These are phyloP conservation scores for Corymbia citriodora DNA, from an alignment of 441 rosid species.

Conservation along the genomic window DNA sequence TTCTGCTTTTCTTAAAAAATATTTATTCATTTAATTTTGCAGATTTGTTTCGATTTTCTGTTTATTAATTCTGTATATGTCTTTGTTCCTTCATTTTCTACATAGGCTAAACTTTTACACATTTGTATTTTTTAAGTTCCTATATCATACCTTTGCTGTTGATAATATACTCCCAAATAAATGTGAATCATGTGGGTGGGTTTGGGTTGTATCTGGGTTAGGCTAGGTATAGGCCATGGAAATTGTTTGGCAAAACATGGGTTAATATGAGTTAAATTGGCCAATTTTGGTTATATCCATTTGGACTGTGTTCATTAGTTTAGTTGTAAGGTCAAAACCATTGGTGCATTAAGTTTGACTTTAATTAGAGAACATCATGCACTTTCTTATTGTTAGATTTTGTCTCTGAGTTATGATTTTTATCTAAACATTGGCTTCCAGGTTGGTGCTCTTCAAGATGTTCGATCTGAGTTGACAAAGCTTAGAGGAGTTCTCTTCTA, in stretches of 20 bases:
- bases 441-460: slow-evolving; percentile 99
- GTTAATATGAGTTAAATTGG: not conserved
- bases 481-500: slow-evolving; percentile 81
- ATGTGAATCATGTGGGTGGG: not conserved
- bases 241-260: not conserved
- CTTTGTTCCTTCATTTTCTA: not conserved
- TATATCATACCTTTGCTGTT: not conserved
- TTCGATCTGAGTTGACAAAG: slow-evolving; percentile 92
- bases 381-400: not conserved
- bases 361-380: not conserved
- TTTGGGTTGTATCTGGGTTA: not conserved
- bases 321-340: not conserved
- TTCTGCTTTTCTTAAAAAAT: not conserved
- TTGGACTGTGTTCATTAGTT: not conserved
- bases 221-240: not conserved
- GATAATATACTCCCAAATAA: not conserved
- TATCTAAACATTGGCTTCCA: slow-evolving; percentile 8
- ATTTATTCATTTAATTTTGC: not conserved
- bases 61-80: not conserved
- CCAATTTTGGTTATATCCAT: not conserved
- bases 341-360: not conserved
- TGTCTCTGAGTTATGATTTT: not conserved
- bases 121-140: not conserved
- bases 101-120: not conserved
- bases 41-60: not conserved